phyloP scores from a whole-genome alignment of 371 early-diverging fungal genomes.

The Massospora cicadina region DNA sequence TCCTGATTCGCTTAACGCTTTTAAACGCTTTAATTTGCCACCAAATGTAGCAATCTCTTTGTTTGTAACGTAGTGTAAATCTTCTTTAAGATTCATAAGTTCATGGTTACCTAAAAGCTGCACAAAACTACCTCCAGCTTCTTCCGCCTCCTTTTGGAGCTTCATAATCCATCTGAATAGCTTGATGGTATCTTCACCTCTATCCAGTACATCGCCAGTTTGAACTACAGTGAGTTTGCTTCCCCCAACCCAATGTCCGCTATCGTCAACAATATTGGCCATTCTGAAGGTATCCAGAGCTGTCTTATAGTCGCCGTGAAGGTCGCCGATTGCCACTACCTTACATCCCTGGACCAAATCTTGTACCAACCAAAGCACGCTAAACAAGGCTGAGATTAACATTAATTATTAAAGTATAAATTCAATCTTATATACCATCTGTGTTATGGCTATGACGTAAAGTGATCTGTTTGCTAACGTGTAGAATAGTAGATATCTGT shows the following conservation, averaged over 20 bases:
- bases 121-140: conserved; percentile 35
- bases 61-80: conserved; percentile 39
- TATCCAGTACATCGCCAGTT: conserved; percentile 52
- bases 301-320: conserved; percentile 51
- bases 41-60: conserved; percentile 49
- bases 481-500: no score
- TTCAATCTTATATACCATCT: no score
- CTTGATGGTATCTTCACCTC: conserved; percentile 48
- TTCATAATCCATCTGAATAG: conserved; percentile 35
- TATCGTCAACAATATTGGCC: conserved; percentile 35
- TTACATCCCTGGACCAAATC: no score
- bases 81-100: conserved; percentile 49
- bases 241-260: conserved; percentile 40
- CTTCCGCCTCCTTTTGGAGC: conserved; percentile 34
- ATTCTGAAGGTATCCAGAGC: conserved; percentile 33
- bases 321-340: conserved; percentile 60
- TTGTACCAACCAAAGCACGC: no score
- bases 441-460: no score
- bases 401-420: no score
- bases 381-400: no score
- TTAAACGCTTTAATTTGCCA: conserved; percentile 23
- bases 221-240: conserved; percentile 32
- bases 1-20: conserved; percentile 37
- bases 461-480: no score
- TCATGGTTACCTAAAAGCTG: conserved; percentile 44